A percentile compares a stretch with the other conserved stretches of the same genome.
Conservation (phyloP, 2,329 filamentous ascomycete genomes). For the Aschersonia sp. region DNA sequence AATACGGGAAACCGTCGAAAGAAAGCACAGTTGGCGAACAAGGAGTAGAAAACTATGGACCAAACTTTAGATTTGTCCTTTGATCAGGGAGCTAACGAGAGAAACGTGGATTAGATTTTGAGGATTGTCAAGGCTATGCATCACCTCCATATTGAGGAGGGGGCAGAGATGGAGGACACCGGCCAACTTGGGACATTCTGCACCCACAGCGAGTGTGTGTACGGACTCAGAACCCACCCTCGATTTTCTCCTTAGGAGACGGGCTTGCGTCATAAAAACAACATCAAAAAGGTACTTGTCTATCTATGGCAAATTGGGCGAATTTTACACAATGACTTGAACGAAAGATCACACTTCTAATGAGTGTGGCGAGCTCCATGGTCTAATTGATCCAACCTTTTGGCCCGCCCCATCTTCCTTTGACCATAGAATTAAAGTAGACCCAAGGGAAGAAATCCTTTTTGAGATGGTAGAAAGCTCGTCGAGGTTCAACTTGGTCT, state of each 20-base stretch:
- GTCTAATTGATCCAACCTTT: slow-evolving; percentile 29
- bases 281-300: too few relatives aligned
- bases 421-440: slow-evolving; percentile 43
- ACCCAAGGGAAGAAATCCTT: slow-evolving; percentile 57
- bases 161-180: too few relatives aligned
- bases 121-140: too few relatives aligned
- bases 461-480: slow-evolving; percentile 46
- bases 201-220: too few relatives aligned
- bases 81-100: background rate
- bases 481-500: slow-evolving; percentile 39
- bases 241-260: too few relatives aligned
- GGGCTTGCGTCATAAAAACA: too few relatives aligned
- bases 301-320: too few relatives aligned
- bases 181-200: too few relatives aligned
- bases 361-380: background rate
- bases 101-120: background rate
- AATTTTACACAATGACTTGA: background rate
- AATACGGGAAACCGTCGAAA: background rate
- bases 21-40: slow-evolving; percentile 1
- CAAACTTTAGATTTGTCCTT: slow-evolving; percentile 3
- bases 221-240: too few relatives aligned
- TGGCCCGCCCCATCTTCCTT: slow-evolving; percentile 46
- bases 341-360: background rate
- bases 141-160: too few relatives aligned
- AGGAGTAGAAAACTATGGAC: slow-evolving; percentile 5